Conservation (phyloP, 306 rosid genomes). For the Vigna reflexopilosa region DNA sequence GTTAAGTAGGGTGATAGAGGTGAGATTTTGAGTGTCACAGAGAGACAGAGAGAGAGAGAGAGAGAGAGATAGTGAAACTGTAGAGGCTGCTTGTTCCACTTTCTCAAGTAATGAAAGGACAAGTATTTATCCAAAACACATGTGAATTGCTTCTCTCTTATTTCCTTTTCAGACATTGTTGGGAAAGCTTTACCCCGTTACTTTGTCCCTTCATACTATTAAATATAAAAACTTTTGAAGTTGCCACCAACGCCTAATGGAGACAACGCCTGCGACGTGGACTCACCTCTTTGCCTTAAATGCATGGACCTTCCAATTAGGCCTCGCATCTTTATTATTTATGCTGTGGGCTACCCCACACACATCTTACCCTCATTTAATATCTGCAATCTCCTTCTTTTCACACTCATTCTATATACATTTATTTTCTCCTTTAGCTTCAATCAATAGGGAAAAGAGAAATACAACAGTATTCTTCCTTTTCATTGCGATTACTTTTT, state of each 20-base stretch:
- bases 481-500: not conserved
- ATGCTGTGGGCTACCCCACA: constrained; percentile 32
- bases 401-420: not conserved
- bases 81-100: constrained; percentile 45
- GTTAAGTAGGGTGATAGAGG: not conserved
- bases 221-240: constrained; percentile 11
- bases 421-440: constrained; percentile 16
- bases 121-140: constrained; percentile 27
- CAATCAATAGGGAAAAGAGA: not conserved
- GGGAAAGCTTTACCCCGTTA: constrained; percentile 33
- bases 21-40: constrained; percentile 32
- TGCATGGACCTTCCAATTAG: constrained; percentile 44
- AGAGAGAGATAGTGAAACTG: not conserved
- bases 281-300: constrained; percentile 34
- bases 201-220: constrained; percentile 35
- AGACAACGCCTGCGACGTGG: constrained; percentile 43
- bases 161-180: constrained; percentile 48
- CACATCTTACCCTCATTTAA: not conserved
- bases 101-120: constrained; percentile 42
- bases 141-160: constrained; percentile 13
- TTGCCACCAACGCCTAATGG: constrained; percentile 15
- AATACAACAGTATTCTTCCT: not conserved
- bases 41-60: not conserved
- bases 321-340: constrained; percentile 30
- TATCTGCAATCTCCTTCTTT: not conserved